A percentile compares a stretch with the other conserved stretches of the same genome.
phyloP scores from a whole-genome alignment of 495 filamentous ascomycete species.

The Penicillium bialowiezense region DNA sequence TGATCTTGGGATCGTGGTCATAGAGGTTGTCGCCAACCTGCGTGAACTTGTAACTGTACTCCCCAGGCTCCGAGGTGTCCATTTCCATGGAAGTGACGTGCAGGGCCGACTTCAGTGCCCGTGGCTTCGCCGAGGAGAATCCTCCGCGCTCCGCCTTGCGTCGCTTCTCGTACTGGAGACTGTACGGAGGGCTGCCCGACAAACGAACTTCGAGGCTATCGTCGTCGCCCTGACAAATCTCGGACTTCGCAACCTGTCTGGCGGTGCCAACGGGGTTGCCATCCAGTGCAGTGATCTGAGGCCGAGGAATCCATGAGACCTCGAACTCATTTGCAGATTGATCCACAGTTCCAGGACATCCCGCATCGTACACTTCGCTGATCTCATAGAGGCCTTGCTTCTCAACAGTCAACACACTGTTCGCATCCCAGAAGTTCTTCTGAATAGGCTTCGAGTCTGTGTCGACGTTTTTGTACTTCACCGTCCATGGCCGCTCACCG shows the following conservation, averaged over 20 bases:
- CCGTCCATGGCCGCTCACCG: conserved; percentile 77
- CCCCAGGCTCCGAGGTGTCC: conserved; percentile 78
- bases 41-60: conserved; percentile 82
- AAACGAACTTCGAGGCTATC: conserved; percentile 80
- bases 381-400: conserved; percentile 75
- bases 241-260: conserved; percentile 61
- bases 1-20: conserved; percentile 63
- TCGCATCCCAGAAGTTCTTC: conserved; percentile 56
- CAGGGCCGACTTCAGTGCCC: conserved; percentile 68
- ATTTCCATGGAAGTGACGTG: conserved; percentile 71
- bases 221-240: conserved; percentile 91
- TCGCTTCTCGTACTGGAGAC: conserved; percentile 75
- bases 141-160: conserved; percentile 64
- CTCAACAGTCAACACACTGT: conserved; percentile 65
- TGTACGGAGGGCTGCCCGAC: conserved; percentile 78
- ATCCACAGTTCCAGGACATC: conserved; percentile 79
- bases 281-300: conserved; percentile 64
- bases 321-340: conserved; percentile 68
- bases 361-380: conserved; percentile 66
- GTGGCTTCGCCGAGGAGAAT: conserved; percentile 55
- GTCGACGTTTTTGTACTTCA: conserved; percentile 68
- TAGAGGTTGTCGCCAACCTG: conserved; percentile 81
- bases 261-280: conserved; percentile 52
- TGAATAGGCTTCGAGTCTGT: conserved; percentile 38
- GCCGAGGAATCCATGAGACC: conserved; percentile 79